Evolutionary conservation across 1,284 basidiomycete genomes (phyloP).

Genomic region (Boletellus deceptivus): DNA sequence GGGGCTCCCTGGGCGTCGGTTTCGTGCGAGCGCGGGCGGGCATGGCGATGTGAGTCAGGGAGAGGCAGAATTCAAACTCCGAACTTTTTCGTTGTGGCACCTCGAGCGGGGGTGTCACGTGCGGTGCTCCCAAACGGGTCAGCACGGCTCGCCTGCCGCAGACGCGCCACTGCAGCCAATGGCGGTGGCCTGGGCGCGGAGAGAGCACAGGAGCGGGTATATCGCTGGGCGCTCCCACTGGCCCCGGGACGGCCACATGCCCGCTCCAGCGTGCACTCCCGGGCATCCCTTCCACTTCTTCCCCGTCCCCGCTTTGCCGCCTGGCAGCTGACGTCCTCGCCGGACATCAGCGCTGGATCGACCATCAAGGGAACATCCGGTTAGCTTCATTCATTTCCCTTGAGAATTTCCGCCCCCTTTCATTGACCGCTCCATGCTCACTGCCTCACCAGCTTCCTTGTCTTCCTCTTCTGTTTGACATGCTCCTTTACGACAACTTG

Average conservation of each 20-base stretch:
- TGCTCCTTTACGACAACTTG: constrained; percentile 15
- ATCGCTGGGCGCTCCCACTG: constrained; percentile 2
- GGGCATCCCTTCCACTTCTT: too few species aligned
- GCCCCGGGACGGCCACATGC: constrained; percentile 17
- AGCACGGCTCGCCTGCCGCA: constrained; percentile 5
- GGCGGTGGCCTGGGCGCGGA: not conserved
- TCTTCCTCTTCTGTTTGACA: constrained; percentile 11
- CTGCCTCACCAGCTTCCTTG: constrained; percentile 3
- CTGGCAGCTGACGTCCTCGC: not conserved
- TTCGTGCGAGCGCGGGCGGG: constrained; percentile 46
- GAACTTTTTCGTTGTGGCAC: constrained; percentile 28
- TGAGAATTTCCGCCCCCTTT: constrained; percentile 10
- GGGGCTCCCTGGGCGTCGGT: constrained; percentile 19
- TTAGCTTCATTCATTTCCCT: constrained; percentile 29
- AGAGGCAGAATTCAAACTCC: constrained; percentile 35
- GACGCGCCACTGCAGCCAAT: constrained; percentile 10
- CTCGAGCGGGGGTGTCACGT: constrained; percentile 8
- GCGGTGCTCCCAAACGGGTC: constrained; percentile 20
- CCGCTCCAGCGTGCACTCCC: too few species aligned
- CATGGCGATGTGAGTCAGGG: constrained; percentile 37
- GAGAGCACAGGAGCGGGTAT: not conserved
- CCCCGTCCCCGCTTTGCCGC: not conserved
- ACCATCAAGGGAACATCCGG: constrained; percentile 25
- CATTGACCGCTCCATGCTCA: not conserved
- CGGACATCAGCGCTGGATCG: constrained; percentile 18